Evolutionary conservation across 2,329 filamentous ascomycete genomes (phyloP), one percentile per base, ranked within the genome.

Genomic region (Thelonectria olida): DNA sequence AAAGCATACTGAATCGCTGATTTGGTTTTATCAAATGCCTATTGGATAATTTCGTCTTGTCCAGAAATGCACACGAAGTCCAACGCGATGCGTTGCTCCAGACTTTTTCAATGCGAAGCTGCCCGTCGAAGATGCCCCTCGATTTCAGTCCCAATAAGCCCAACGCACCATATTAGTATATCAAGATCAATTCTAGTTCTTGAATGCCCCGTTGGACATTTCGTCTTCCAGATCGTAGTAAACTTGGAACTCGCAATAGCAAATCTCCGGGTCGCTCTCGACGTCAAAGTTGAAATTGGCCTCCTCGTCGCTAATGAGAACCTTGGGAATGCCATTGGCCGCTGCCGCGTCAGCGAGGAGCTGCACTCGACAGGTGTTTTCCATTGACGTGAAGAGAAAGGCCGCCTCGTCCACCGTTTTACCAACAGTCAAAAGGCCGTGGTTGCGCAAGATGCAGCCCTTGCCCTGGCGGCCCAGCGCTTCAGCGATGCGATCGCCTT

Each of bases 331-430:
- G 0, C 73, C 74, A n/a, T 62, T 69, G 19, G 70, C 69, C 2
- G 71, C 69, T 0, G 72, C 71, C 10, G 73, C 67, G 54, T 76
- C 71, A 9, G 73, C 61, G 5, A 75, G 59, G 3, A 76, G 61
- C 49, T 74, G 63, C 15, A 72, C 57, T 10, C 86, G 82, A 71
- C 90, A 92, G 10, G 83, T 86, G 27, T 86, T 82, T 73, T 92
- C 90, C 77, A 92, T 82, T 5, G 88, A 78, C 0, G 86, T 88
- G 73, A 90, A 92, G 56, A 91, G 74, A 73, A 88, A 92, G 0
- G 89, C 89, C 0, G 90, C 90, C 75, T 92, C 90, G 66, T 92
- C 90, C 2, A 93, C 90, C 0, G 89, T 92, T 4, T 74, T 69
- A 0, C 90, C 90, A 0, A 91, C 89, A 0, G 89, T 92, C 50